Percentiles rank a stretch among this genome's conserved stretches.
Evolutionary conservation across 2,329 filamentous ascomycete species (phyloP).

Genomic region (Penicillium sclerotigenum): DNA sequence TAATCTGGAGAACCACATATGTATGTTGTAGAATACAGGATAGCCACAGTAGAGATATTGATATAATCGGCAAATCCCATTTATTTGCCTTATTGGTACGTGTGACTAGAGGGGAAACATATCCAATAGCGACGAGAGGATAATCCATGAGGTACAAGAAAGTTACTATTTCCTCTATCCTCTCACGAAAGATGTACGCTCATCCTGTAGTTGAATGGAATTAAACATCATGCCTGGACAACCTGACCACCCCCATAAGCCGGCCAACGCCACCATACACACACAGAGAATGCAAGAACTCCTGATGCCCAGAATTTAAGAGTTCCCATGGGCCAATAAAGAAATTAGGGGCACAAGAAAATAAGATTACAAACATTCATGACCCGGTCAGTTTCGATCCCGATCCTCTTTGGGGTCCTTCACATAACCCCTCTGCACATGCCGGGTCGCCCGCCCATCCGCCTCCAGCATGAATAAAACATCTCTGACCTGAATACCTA

Average conservation of each 20-base stretch:
- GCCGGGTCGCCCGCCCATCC: conserved; percentile 57
- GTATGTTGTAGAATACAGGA: neutral
- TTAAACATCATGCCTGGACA: conserved; percentile 6
- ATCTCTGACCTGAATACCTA: conserved; percentile 79
- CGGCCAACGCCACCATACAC: conserved; percentile 19
- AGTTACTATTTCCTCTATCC: neutral
- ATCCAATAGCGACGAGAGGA: neutral
- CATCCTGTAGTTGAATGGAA: conserved; percentile 7
- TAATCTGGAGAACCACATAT: neutral
- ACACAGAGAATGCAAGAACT: conserved; percentile 20
- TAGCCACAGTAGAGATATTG: neutral
- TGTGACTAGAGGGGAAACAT: neutral
- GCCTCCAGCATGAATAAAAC: conserved; percentile 75
- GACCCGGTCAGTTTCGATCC: conserved; percentile 32
- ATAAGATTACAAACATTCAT: conserved; percentile 21
- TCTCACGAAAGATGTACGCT: conserved; percentile 1
- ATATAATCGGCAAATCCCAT: neutral
- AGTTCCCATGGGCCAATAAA: conserved; percentile 2
- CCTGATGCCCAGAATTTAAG: neutral
- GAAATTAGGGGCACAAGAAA: conserved; percentile 16
- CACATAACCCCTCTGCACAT: conserved; percentile 45
- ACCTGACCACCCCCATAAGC: conserved; percentile 1
- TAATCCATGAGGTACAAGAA: conserved; percentile 6
- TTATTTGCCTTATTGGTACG: neutral
- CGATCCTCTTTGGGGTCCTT: conserved; percentile 44